Conservation (phyloP, 2,329 filamentous ascomycete species). For the Pseudohalonectria lignicola region DNA sequence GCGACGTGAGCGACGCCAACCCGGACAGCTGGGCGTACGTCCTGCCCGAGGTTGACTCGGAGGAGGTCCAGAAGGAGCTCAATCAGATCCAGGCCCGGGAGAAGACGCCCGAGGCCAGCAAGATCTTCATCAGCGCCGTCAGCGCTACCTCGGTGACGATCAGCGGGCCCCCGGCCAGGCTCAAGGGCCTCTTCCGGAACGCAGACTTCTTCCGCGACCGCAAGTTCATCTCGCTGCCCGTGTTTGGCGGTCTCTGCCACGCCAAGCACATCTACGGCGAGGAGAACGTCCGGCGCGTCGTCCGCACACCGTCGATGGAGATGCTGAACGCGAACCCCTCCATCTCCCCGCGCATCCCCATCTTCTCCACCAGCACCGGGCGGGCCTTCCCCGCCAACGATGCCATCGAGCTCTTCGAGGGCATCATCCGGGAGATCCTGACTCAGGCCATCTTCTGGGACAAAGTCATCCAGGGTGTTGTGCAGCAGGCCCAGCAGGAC, state of each 20-base stretch:
- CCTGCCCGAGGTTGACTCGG: constrained; percentile 18
- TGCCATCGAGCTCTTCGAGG: background rate
- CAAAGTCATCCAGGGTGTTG: background rate
- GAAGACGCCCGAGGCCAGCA: constrained; percentile 16
- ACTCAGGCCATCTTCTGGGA: background rate
- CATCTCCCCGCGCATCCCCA: background rate
- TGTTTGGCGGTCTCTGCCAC: constrained; percentile 27
- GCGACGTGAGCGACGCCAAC: constrained; percentile 9
- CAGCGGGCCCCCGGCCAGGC: constrained; percentile 22
- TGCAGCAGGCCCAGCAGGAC: background rate
- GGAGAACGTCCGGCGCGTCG: constrained; percentile 12
- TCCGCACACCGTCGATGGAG: background rate
- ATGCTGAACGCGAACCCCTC: background rate
- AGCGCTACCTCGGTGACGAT: constrained; percentile 21
- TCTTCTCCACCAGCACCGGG: background rate
- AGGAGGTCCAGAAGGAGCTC: constrained; percentile 24
- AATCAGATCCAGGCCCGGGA: constrained; percentile 16
- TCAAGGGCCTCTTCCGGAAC: constrained; percentile 17
- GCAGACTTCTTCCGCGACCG: constrained; percentile 18
- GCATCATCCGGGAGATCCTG: background rate
- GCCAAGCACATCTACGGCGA: constrained; percentile 25
- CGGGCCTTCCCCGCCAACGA: background rate
- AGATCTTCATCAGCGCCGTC: constrained; percentile 28
- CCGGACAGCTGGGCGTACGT: constrained; percentile 30
- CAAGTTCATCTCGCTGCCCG: constrained; percentile 19